Evolutionary conservation across 345 rosid genomes (phyloP).

Genomic region (Sonneratia alba): DNA sequence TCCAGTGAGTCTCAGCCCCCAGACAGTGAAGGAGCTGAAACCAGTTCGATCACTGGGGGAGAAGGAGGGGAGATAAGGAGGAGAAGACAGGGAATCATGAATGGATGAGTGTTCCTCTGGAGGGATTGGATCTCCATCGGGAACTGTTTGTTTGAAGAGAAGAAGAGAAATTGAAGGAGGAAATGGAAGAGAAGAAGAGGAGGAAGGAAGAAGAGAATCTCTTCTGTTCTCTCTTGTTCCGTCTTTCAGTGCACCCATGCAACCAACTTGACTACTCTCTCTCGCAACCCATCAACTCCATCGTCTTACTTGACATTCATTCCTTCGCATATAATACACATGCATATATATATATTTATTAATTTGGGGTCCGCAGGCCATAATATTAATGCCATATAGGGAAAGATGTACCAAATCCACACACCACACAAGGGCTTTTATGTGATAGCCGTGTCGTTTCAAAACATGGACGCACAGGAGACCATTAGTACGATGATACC

Average conservation of each 20-base stretch:
- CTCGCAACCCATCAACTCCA: not conserved
- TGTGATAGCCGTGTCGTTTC: not conserved
- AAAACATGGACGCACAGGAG: too few species aligned
- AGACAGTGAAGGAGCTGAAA: constrained; percentile 4
- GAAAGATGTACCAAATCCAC: too few species aligned
- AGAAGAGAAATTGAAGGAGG: not conserved
- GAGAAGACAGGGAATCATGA: not conserved
- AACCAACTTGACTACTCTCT: not conserved
- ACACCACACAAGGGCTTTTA: not conserved
- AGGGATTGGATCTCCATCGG: not conserved
- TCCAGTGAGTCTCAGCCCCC: constrained; percentile 2
- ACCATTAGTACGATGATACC: too few species aligned
- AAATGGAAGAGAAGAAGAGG: not conserved
- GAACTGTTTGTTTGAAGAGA: not conserved
- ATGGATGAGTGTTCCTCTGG: too few species aligned
- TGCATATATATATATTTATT: too few species aligned
- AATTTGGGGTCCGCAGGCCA: not conserved
- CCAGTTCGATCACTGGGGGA: not conserved
- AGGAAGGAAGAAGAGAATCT: not conserved
- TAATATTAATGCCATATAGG: too few species aligned
- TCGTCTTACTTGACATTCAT: not conserved
- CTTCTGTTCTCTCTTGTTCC: not conserved
- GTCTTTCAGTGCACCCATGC: not conserved
- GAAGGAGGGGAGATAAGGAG: not conserved
- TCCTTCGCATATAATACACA: not conserved